Evolutionary conservation across 1,284 basidiomycete species (phyloP), one percentile per base, ranked within the genome.

Genomic region (Ganoderma lingzhi): DNA sequence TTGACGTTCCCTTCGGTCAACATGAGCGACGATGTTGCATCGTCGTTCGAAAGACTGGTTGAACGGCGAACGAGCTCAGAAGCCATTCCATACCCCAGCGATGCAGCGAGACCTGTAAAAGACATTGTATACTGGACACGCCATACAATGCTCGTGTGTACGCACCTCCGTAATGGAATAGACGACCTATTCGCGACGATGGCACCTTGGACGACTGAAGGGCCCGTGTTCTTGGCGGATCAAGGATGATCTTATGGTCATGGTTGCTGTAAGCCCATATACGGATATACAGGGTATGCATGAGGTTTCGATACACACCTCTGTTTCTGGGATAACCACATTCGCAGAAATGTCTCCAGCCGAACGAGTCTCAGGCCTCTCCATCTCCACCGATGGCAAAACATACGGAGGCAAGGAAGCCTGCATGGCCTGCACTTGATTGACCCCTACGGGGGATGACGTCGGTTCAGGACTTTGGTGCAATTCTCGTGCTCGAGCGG

Each of bases 91-190:
- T 90, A 90, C 1, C 89, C 85, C 2, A 95, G 80, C 0, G 91
- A 91, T 8, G 92, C 91, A 4, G 90, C 93, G 2, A 95, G 85
- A 55, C 91, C 91, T 93, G 32, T 15, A 55, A 41, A 17, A 19
- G 55, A 23, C 23, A 30, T 53, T 53, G 28, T 51, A 4, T n/a
- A 53, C n/a, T 53, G 23, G 48, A 28, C 0, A 23, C 3, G 48
- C 15, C n/a, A 55, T n/a, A 30, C 19, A 14, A n/a, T 37, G n/a
- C 35, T 23, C 37, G 45, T 30, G 1, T 15, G 37, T 30, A 78
- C 88, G 62, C 76, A 93, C 96, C 94, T 77, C 96, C 96, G 71
- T 98, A 98, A 77, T 98, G 96, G 73, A 98, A 94, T 14, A 98
- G 78, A 19, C 96, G 87, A 1, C 94, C 96, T 28, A 98, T 85